Conservation (phyloP, 2,329 filamentous ascomycete genomes). For the Trichocomaceae sp. region DNA sequence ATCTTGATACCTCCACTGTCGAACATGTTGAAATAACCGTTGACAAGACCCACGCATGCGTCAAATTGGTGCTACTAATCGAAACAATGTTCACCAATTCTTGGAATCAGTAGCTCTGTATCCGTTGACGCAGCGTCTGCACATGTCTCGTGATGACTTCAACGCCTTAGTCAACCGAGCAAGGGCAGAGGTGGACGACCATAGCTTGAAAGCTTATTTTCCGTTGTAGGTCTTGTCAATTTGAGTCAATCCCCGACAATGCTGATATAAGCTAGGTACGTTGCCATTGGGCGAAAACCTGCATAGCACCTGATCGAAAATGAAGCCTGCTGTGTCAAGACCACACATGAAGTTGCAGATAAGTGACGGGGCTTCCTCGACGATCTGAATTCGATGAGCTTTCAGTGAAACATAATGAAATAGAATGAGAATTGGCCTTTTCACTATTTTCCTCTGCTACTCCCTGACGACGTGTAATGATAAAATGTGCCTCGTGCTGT, state of each 20-base stretch:
- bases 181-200: conserved; percentile 32
- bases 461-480: not conserved
- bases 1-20: not conserved
- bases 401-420: not conserved
- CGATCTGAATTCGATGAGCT: not conserved
- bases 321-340: not conserved
- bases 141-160: conserved; percentile 36
- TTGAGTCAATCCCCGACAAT: conserved; percentile 9
- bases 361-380: not conserved
- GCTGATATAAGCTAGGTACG: conserved; percentile 29
- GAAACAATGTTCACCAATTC: conserved; percentile 31
- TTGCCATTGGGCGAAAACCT: conserved; percentile 38
- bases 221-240: conserved; percentile 32
- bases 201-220: conserved; percentile 39
- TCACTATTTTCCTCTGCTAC: not conserved
- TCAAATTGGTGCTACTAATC: conserved; percentile 37
- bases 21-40: not conserved
- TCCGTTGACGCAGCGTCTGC: conserved; percentile 38
- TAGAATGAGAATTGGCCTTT: not conserved
- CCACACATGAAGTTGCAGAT: not conserved
- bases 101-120: conserved; percentile 39
- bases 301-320: conserved; percentile 6
- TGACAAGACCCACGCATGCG: conserved; percentile 35
- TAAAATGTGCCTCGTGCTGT: not conserved
- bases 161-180: conserved; percentile 32